A percentile compares a stretch with the other conserved stretches of the same genome.
These are phyloP conservation scores for Stemphylium vesicarium DNA, from an alignment of 2,329 filamentous ascomycete genomes.

Conservation along the genomic window DNA sequence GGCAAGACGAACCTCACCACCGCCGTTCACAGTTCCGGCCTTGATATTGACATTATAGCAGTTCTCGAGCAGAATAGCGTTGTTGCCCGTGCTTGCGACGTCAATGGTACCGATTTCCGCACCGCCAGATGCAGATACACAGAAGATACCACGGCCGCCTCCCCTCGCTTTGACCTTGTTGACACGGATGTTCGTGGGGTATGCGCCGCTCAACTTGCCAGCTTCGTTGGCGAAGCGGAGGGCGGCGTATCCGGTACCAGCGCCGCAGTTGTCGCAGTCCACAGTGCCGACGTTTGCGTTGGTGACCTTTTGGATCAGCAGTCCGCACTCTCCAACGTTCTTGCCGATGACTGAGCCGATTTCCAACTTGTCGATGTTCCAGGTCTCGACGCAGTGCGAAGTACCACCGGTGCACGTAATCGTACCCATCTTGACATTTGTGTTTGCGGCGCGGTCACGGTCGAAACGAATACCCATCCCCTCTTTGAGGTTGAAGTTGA, in stretches of 20 bases:
- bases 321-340: conserved; percentile 62
- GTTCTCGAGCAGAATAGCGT: conserved; percentile 65
- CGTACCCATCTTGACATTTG: conserved; percentile 61
- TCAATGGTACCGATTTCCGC: conserved; percentile 59
- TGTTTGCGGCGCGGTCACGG: conserved; percentile 60
- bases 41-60: conserved; percentile 63
- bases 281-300: conserved; percentile 62
- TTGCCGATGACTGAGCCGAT: conserved; percentile 61
- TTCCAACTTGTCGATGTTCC: conserved; percentile 63
- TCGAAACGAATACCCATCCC: conserved; percentile 66
- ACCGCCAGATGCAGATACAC: conserved; percentile 63
- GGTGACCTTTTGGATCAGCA: conserved; percentile 62
- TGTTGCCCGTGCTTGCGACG: conserved; percentile 61
- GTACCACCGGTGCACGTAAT: conserved; percentile 61
- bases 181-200: conserved; percentile 60
- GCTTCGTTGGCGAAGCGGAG: conserved; percentile 65
- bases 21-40: conserved; percentile 60
- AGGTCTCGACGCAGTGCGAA: conserved; percentile 65
- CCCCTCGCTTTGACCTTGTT: conserved; percentile 63
- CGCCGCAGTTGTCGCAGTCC: conserved; percentile 62
- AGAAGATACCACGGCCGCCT: conserved; percentile 64
- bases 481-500: conserved; percentile 62
- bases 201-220: conserved; percentile 57
- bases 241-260: conserved; percentile 62
- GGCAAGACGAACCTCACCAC: conserved; percentile 62